Percentiles rank a stretch among this genome's conserved stretches.
phyloP scores from a whole-genome alignment of 2,329 filamentous ascomycete genomes.

The Aspergillus ochraceus region DNA sequence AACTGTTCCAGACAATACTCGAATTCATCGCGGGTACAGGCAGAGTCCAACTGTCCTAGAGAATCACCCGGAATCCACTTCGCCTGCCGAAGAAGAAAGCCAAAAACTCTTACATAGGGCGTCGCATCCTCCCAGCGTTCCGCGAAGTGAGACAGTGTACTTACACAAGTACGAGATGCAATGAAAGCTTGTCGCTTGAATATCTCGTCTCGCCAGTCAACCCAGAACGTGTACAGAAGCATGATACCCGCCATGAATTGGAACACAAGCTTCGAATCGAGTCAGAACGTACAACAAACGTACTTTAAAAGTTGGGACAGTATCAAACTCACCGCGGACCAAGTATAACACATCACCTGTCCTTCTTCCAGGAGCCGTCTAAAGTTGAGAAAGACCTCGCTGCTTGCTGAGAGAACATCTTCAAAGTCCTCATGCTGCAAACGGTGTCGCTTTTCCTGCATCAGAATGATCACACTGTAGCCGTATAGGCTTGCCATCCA shows the following conservation, averaged over 20 bases:
- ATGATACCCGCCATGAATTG: conserved; percentile 28
- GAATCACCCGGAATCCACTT: conserved; percentile 12
- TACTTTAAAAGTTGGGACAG: background rate
- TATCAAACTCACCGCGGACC: conserved; percentile 26
- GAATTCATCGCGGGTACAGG: conserved; percentile 13
- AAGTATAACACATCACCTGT: conserved; percentile 30
- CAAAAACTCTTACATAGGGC: conserved; percentile 22
- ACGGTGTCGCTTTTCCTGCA: conserved; percentile 25
- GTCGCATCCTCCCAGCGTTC: conserved; percentile 25
- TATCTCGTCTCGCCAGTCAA: conserved; percentile 9
- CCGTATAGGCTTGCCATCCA: conserved; percentile 31
- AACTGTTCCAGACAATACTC: conserved; percentile 20
- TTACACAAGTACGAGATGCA: conserved; percentile 21
- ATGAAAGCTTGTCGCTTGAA: conserved; percentile 17
- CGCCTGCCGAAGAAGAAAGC: conserved; percentile 17
- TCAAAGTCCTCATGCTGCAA: conserved; percentile 24
- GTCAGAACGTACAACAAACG: conserved; percentile 2
- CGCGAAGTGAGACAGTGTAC: conserved; percentile 22
- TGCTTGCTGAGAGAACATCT: conserved; percentile 25
- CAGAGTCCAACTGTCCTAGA: background rate
- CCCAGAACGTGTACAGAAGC: conserved; percentile 29
- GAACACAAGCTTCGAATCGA: conserved; percentile 22
- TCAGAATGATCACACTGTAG: conserved; percentile 29
- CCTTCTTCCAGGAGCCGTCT: conserved; percentile 28
- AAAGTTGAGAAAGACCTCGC: conserved; percentile 27